Conservation (phyloP, 2,329 filamentous ascomycete genomes). For the Massarina eburnea region DNA sequence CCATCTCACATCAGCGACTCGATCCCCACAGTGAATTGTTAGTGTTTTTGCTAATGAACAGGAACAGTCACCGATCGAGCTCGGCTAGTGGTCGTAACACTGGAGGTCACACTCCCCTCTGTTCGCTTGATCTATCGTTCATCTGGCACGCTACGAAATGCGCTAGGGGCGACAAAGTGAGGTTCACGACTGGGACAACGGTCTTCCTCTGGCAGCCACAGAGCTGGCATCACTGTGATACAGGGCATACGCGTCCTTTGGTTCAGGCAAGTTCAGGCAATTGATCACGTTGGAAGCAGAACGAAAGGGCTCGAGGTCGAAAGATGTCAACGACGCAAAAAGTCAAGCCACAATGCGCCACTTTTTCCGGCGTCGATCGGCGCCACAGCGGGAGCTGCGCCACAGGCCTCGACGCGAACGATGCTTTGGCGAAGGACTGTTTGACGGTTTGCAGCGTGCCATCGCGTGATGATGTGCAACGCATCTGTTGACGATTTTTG, state of each 20-base stretch:
- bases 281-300: conserved; percentile 1
- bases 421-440: conserved; percentile 4
- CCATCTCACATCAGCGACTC: conserved; percentile 16
- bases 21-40: conserved; percentile 4
- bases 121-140: conserved; percentile 5
- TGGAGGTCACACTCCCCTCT: conserved; percentile 14
- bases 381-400: conserved; percentile 14
- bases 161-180: conserved; percentile 2
- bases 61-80: conserved; percentile 11
- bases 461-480: conserved; percentile 33
- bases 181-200: not conserved
- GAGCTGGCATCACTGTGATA: not conserved
- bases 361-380: conserved; percentile 6
- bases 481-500: conserved; percentile 14
- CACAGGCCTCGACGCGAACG: conserved; percentile 13
- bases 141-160: conserved; percentile 1
- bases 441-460: conserved; percentile 13
- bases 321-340: too few relatives aligned
- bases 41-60: conserved; percentile 12
- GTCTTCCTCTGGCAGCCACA: not conserved
- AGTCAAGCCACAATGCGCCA: too few relatives aligned
- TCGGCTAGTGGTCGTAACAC: conserved; percentile 14
- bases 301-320: not conserved
- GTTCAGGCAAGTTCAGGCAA: not conserved
- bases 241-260: conserved; percentile 8